phyloP scores from a whole-genome alignment of 768 basidiomycete species.

The Podaxis carcinomalis region DNA sequence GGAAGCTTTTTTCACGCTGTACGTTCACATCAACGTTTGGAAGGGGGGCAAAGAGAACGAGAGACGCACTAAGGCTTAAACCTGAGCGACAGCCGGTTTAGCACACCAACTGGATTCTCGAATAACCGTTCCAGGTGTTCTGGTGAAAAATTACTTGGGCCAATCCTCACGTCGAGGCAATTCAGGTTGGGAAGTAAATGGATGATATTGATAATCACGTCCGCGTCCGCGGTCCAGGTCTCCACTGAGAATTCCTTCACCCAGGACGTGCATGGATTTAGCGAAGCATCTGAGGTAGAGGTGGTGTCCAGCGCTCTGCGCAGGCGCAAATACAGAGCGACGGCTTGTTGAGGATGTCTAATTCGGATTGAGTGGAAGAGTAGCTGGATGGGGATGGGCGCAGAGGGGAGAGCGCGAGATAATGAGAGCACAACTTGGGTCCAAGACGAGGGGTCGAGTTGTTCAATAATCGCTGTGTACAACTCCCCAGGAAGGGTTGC shows the following conservation, averaged over 20 bases:
- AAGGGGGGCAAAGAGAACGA: neutral
- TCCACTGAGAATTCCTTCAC: conserved; percentile 49
- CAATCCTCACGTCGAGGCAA: conserved; percentile 61
- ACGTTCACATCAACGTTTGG: conserved; percentile 1
- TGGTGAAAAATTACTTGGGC: conserved; percentile 71
- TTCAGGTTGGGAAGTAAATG: conserved; percentile 47
- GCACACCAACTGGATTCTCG: conserved; percentile 35
- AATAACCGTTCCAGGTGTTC: conserved; percentile 75
- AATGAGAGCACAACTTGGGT: conserved; percentile 58
- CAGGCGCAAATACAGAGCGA: conserved; percentile 54
- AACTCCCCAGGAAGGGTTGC: conserved; percentile 60
- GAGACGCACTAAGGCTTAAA: conserved; percentile 81
- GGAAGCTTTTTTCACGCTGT: conserved; percentile 64
- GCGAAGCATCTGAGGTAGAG: conserved; percentile 1
- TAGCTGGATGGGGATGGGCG: conserved; percentile 49
- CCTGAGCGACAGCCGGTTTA: conserved; percentile 57
- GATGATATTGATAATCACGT: conserved; percentile 69
- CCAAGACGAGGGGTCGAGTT: conserved; percentile 40
- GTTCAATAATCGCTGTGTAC: conserved; percentile 52
- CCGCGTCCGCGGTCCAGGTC: conserved; percentile 71
- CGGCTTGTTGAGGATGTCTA: conserved; percentile 44
- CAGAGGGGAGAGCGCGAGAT: conserved; percentile 55
- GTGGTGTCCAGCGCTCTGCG: conserved; percentile 22
- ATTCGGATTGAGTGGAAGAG: conserved; percentile 61
- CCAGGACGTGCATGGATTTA: conserved; percentile 27